A percentile compares a stretch with the other conserved stretches of the same genome.
Conservation (phyloP, 495 filamentous ascomycete genomes). For the Hypomontagnella monticulosa region DNA sequence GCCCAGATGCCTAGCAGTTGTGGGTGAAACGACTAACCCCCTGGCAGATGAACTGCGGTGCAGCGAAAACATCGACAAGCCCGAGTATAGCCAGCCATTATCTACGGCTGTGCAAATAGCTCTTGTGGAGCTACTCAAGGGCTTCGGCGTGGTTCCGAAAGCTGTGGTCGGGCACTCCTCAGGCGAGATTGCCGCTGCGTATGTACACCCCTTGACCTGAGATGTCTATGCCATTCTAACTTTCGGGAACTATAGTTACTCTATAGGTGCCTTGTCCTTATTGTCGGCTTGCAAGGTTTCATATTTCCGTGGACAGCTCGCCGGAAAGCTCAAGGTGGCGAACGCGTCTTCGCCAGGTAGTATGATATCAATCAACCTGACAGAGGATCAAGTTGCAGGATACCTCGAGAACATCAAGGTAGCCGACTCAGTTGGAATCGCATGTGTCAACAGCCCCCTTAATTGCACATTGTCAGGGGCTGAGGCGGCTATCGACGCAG, state of each 20-base stretch:
- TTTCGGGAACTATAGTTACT: slow-evolving; percentile 23
- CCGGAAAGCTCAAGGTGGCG: slow-evolving; percentile 18
- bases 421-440: slow-evolving; percentile 35
- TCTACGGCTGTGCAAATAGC: too few species aligned
- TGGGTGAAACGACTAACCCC: not conserved
- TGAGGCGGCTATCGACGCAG: slow-evolving; percentile 43
- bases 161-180: slow-evolving; percentile 66
- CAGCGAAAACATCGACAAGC: slow-evolving; percentile 45
- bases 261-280: slow-evolving; percentile 49
- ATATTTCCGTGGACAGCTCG: slow-evolving; percentile 45
- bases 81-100: slow-evolving; percentile 4
- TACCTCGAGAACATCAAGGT: slow-evolving; percentile 33
- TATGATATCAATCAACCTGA: slow-evolving; percentile 55
- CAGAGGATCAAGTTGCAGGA: slow-evolving; percentile 35
- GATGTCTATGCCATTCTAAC: not conserved
- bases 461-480: slow-evolving; percentile 56
- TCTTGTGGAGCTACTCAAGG: slow-evolving; percentile 49
- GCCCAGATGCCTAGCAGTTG: not conserved
- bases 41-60: slow-evolving; percentile 9
- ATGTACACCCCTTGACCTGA: not conserved
- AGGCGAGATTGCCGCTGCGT: slow-evolving; percentile 62
- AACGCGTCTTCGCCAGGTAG: slow-evolving; percentile 32
- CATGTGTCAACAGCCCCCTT: slow-evolving; percentile 58
- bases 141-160: slow-evolving; percentile 55
- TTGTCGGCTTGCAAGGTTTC: slow-evolving; percentile 56